Evolutionary conservation across 2,329 filamentous ascomycete genomes (phyloP).

Genomic region (Tolypocladium album): DNA sequence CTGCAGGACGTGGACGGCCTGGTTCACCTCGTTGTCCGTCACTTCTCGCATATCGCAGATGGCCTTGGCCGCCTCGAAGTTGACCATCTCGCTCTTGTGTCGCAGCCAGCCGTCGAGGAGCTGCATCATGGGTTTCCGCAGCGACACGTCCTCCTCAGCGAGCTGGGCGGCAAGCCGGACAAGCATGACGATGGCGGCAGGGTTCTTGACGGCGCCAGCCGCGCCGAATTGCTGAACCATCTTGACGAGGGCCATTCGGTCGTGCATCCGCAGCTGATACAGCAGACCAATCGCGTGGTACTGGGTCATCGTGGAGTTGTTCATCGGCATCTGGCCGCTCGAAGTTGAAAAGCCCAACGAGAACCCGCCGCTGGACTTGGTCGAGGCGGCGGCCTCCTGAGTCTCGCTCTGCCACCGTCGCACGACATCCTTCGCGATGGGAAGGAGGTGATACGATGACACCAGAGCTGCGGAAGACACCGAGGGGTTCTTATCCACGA

Average conservation of each 20-base stretch:
- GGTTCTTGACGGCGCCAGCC: constrained; percentile 87
- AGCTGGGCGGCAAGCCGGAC: constrained; percentile 88
- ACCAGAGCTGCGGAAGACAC: constrained; percentile 93
- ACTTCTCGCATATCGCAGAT: constrained; percentile 93
- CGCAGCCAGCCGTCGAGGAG: constrained; percentile 92
- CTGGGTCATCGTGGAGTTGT: constrained; percentile 95
- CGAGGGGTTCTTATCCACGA: constrained; percentile 97
- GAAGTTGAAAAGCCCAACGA: constrained; percentile 82
- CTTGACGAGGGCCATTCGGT: constrained; percentile 97
- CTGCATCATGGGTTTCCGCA: constrained; percentile 94
- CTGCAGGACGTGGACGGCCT: constrained; percentile 90
- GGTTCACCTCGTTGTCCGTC: constrained; percentile 79
- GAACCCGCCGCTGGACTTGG: constrained; percentile 83
- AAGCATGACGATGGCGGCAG: constrained; percentile 83
- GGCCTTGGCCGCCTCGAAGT: constrained; percentile 96
- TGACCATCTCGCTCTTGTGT: constrained; percentile 99
- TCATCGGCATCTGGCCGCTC: constrained; percentile 64
- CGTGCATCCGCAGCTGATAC: constrained; percentile 95
- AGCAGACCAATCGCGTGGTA: constrained; percentile 96
- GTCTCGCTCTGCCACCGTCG: constrained; percentile 98
- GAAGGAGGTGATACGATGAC: constrained; percentile 94
- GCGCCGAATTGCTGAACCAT: constrained; percentile 99
- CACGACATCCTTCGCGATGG: constrained; percentile 90
- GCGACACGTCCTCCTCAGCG: constrained; percentile 80
- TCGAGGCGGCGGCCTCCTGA: constrained; percentile 85